A percentile compares a stretch with the other conserved stretches of the same genome.
Conservation (phyloP, 75 land plant species). For the Pseudotsuga menziesii region DNA sequence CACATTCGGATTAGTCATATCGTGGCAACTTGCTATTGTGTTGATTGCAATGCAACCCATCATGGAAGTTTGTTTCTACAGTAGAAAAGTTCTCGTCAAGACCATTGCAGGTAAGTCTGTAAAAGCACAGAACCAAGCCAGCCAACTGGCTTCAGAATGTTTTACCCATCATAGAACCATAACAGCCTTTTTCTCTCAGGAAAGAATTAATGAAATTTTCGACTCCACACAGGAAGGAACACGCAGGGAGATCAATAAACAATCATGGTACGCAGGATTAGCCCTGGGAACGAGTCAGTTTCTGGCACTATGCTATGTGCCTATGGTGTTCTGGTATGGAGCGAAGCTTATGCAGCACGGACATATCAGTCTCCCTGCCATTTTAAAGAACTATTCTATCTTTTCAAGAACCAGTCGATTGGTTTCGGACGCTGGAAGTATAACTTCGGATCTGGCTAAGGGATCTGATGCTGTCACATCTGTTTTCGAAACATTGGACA, state of each 20-base stretch:
- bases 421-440: constrained; percentile 81
- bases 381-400: constrained; percentile 70
- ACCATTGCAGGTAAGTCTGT: constrained; percentile 46
- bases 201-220: constrained; percentile 45
- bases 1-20: constrained; percentile 17
- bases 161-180: constrained; percentile 74
- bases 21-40: too few species aligned
- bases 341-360: constrained; percentile 49
- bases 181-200: constrained; percentile 73
- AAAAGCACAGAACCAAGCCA: constrained; percentile 50
- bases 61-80: constrained; percentile 54
- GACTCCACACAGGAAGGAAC: constrained; percentile 42
- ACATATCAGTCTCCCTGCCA: constrained; percentile 30
- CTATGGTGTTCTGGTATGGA: constrained; percentile 82
- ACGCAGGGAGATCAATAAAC: constrained; percentile 24
- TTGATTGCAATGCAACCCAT: constrained; percentile 68
- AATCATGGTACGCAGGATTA: constrained; percentile 65
- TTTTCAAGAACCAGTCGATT: constrained; percentile 70
- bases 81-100: constrained; percentile 48
- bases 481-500: constrained; percentile 63
- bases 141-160: constrained; percentile 76
- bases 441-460: constrained; percentile 74
- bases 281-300: constrained; percentile 53
- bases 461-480: constrained; percentile 57
- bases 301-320: constrained; percentile 48